phyloP scores from a whole-genome alignment of 345 rosid genomes.

The Erucastrum elatum region DNA sequence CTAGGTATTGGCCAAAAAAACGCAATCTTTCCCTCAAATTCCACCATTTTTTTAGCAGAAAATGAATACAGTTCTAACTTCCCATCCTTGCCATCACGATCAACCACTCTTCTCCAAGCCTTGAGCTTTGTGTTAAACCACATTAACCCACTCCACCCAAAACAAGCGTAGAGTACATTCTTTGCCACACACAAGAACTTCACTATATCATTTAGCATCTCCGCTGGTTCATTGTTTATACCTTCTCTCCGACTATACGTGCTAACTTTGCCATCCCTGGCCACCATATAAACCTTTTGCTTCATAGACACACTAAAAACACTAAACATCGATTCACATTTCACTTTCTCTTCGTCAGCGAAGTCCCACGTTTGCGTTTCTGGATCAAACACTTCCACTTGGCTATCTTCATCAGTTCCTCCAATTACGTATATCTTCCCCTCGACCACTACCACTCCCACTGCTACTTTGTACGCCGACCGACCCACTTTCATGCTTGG shows the following conservation, averaged over 20 bases:
- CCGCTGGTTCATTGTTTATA: not conserved
- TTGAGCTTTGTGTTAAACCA: slow-evolving; percentile 1
- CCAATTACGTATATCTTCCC: not conserved
- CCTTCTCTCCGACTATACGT: not conserved
- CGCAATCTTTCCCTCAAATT: not conserved
- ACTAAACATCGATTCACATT: not conserved
- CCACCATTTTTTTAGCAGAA: not conserved
- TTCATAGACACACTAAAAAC: not conserved
- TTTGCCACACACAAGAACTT: not conserved
- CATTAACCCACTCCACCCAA: not conserved
- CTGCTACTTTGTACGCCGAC: not conserved
- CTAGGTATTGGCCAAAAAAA: not conserved
- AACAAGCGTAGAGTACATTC: not conserved
- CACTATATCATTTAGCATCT: not conserved
- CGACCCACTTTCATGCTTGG: not conserved
- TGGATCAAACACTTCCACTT: slow-evolving; percentile 1
- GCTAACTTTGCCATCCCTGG: not conserved
- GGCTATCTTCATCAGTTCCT: not conserved
- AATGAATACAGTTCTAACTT: not conserved
- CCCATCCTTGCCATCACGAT: not conserved
- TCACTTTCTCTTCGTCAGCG: not conserved
- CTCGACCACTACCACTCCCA: not conserved
- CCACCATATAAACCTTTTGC: not conserved
- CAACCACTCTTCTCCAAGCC: slow-evolving; percentile 1
- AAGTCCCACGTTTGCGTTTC: not conserved